Conservation (phyloP, 768 basidiomycete genomes). For the Tricholoma furcatifolium region DNA sequence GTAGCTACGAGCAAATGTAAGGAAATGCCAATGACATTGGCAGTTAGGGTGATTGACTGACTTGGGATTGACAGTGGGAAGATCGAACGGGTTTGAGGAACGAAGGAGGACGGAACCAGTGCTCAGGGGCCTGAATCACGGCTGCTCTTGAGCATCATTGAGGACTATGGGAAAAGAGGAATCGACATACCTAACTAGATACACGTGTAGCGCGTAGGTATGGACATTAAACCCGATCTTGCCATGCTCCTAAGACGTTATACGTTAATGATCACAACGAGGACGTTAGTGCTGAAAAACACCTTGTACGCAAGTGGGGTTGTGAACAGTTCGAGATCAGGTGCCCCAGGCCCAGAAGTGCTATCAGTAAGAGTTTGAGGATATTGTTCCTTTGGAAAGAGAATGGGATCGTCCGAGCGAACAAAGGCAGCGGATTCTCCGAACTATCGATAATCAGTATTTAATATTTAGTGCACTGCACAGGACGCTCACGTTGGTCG, state of each 20-base stretch:
- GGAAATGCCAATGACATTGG: background rate
- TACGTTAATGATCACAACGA: background rate
- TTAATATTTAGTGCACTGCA: background rate
- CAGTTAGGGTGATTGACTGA: conserved; percentile 13
- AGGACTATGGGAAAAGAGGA: background rate
- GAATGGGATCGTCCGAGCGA: conserved; percentile 43
- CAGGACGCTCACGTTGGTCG: conserved; percentile 45
- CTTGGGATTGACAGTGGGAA: conserved; percentile 39
- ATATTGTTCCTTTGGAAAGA: conserved; percentile 40
- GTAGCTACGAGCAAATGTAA: conserved; percentile 27
- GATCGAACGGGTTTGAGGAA: conserved; percentile 35
- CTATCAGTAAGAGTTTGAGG: conserved; percentile 32
- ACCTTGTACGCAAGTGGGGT: conserved; percentile 41
- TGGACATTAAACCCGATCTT: conserved; percentile 34
- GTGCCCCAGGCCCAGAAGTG: conserved; percentile 37
- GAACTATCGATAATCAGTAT: conserved; percentile 27
- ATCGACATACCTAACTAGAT: conserved; percentile 30
- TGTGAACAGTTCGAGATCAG: conserved; percentile 42
- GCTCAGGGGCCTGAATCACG: conserved; percentile 33
- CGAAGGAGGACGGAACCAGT: conserved; percentile 35
- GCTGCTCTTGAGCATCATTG: background rate
- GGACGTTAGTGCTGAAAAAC: background rate
- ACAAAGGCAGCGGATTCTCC: conserved; percentile 55
- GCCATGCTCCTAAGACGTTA: conserved; percentile 32
- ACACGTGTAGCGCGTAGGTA: conserved; percentile 36